Evolutionary conservation across 169 alveolate genomes (phyloP).

Genomic region (Toxoplasma gondii): DNA sequence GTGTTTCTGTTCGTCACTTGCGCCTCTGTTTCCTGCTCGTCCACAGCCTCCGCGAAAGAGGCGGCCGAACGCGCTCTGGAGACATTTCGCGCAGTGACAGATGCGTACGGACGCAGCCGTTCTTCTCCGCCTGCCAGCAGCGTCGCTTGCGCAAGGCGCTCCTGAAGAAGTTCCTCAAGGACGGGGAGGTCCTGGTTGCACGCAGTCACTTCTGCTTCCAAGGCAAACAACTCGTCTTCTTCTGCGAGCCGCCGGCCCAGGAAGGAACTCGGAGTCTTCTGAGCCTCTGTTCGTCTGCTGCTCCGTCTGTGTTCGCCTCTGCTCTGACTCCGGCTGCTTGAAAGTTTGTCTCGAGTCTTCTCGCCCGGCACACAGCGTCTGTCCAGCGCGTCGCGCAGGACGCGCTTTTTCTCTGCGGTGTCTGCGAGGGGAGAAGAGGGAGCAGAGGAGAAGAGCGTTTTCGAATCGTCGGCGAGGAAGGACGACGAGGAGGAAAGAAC

Average conservation of each 20-base stretch:
- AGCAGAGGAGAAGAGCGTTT: not conserved
- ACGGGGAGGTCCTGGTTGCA: not conserved
- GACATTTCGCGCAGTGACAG: not conserved
- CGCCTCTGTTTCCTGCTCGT: not conserved
- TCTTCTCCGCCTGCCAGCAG: not conserved
- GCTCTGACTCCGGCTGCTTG: too few species aligned
- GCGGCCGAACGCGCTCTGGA: not conserved
- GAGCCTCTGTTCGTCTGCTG: not conserved
- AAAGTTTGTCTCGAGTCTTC: too few species aligned
- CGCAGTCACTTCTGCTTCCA: not conserved
- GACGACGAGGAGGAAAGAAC: too few species aligned
- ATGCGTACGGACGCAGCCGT: not conserved
- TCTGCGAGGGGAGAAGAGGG: not conserved
- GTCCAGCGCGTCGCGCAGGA: too few species aligned
- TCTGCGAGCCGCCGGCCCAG: not conserved
- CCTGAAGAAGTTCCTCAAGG: not conserved
- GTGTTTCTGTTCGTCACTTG: not conserved
- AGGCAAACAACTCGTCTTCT: slow-evolving; percentile 6
- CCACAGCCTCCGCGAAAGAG: not conserved
- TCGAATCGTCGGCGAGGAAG: too few species aligned
- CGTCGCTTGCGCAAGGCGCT: not conserved
- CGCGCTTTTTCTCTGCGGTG: not conserved
- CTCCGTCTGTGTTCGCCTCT: not conserved
- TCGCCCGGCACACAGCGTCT: too few species aligned
- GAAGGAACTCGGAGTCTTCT: not conserved